Evolutionary conservation across 805 yeast genomes (phyloP).

Genomic region (Schwanniomyces polymorphus): DNA sequence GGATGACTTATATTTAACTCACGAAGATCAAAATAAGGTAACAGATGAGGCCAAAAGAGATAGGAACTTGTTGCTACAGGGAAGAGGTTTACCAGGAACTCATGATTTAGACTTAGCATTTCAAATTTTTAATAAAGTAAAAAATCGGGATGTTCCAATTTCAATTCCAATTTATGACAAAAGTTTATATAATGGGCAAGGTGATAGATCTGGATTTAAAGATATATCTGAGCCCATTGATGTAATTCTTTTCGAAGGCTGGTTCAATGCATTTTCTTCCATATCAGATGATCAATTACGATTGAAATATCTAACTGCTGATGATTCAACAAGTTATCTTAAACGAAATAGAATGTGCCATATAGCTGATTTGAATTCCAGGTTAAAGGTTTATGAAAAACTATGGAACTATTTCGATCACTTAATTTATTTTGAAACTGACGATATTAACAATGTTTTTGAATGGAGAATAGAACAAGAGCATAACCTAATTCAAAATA

Average conservation of each 20-base stretch:
- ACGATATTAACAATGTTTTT: slow-evolving; percentile 61
- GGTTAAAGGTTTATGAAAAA: slow-evolving; percentile 50
- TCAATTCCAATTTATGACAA: slow-evolving; percentile 77
- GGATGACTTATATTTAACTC: slow-evolving; percentile 83
- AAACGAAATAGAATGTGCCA: slow-evolving; percentile 24
- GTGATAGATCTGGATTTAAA: slow-evolving; percentile 59
- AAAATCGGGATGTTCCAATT: slow-evolving; percentile 17
- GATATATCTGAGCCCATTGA: slow-evolving; percentile 38
- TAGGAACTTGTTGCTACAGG: slow-evolving; percentile 59
- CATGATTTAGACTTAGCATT: slow-evolving; percentile 65
- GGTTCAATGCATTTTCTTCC: slow-evolving; percentile 80
- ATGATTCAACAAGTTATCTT: slow-evolving; percentile 14
- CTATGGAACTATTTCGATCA: slow-evolving; percentile 60
- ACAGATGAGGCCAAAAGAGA: slow-evolving; percentile 26
- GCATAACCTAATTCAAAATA: slow-evolving; percentile 47
- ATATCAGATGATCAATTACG: slow-evolving; percentile 21
- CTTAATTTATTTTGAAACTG: slow-evolving; percentile 64
- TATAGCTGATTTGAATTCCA: slow-evolving; percentile 47
- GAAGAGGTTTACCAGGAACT: slow-evolving; percentile 93
- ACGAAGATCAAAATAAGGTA: slow-evolving; percentile 54
- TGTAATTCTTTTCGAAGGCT: slow-evolving; percentile 83
- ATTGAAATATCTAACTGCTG: slow-evolving; percentile 16
- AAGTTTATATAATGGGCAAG: slow-evolving; percentile 66
- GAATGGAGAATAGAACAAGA: slow-evolving; percentile 82
- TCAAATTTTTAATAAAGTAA: slow-evolving; percentile 31